A percentile compares a stretch with the other conserved stretches of the same genome.
Evolutionary conservation across 805 yeast species (phyloP).

Genomic region (Spathaspora girioi): DNA sequence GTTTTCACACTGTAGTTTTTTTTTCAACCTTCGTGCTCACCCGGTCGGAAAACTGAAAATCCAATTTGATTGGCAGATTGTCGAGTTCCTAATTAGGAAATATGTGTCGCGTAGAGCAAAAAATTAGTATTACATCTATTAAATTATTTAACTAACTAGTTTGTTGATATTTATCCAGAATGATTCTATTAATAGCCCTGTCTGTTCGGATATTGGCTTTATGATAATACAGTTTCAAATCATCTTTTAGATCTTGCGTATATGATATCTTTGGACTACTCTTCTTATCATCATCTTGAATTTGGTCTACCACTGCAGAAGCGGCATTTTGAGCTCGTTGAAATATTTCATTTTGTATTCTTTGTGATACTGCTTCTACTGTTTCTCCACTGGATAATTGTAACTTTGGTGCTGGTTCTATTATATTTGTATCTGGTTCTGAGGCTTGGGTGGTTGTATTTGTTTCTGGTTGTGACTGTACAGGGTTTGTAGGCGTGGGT

Average conservation of each 20-base stretch:
- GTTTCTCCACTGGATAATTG: conserved; percentile 14
- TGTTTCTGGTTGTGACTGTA: not conserved
- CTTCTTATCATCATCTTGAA: not conserved
- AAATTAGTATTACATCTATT: not conserved
- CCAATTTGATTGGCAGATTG: conserved; percentile 28
- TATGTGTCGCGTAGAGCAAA: not conserved
- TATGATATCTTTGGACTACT: conserved; percentile 1
- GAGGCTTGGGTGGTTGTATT: not conserved
- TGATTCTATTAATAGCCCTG: conserved; percentile 19
- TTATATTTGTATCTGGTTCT: not conserved
- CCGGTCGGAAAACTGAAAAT: conserved; percentile 17
- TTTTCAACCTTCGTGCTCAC: conserved; percentile 2
- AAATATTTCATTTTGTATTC: conserved; percentile 19
- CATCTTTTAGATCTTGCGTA: conserved; percentile 30
- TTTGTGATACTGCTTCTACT: conserved; percentile 23
- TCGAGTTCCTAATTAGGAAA: conserved; percentile 28
- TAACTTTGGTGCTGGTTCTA: not conserved
- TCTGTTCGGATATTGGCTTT: conserved; percentile 27
- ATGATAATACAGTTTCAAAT: conserved; percentile 19
- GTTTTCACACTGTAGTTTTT: not conserved
- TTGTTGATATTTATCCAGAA: conserved; percentile 22
- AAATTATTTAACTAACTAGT: not conserved
- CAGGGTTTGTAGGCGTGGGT: not conserved
- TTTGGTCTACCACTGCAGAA: not conserved
- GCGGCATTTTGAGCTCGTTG: conserved; percentile 13